A percentile compares a stretch with the other conserved stretches of the same genome.
Conservation (phyloP, 345 rosid genomes). For the Citrus glauca region DNA sequence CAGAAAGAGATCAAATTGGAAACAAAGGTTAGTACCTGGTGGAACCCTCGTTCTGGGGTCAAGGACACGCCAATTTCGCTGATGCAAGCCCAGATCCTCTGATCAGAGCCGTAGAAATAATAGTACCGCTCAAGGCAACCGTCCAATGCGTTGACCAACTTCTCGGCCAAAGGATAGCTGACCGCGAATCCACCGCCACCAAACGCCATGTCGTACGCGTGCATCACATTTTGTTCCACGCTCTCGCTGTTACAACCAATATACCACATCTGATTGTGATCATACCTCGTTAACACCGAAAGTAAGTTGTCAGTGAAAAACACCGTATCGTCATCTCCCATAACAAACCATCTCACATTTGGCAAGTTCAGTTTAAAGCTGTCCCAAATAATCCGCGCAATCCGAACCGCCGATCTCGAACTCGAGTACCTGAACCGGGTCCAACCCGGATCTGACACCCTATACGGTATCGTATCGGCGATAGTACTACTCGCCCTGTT, state of each 20-base stretch:
- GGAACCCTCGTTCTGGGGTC: constrained; percentile 69
- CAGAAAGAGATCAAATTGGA: not conserved
- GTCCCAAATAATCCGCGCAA: constrained; percentile 70
- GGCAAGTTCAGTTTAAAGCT: constrained; percentile 42
- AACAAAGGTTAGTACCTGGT: constrained; percentile 51
- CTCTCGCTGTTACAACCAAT: constrained; percentile 81
- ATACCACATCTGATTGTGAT: constrained; percentile 76
- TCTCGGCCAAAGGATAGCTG: constrained; percentile 63
- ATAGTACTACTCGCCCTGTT: not conserved
- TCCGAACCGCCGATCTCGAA: constrained; percentile 66
- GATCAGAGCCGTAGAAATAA: constrained; percentile 80
- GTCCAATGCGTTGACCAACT: constrained; percentile 52
- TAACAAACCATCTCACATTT: constrained; percentile 77
- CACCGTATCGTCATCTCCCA: constrained; percentile 95
- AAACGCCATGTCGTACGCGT: constrained; percentile 74
- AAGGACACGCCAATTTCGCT: constrained; percentile 72
- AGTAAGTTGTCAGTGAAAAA: constrained; percentile 61
- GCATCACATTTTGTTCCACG: constrained; percentile 65
- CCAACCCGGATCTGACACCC: constrained; percentile 53
- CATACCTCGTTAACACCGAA: constrained; percentile 56
- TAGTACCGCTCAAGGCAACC: constrained; percentile 62
- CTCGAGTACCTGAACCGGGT: constrained; percentile 52
- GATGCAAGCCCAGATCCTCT: constrained; percentile 71
- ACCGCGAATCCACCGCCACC: constrained; percentile 94
- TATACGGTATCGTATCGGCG: constrained; percentile 24